Conservation (phyloP, 2,329 filamentous ascomycete genomes). For the Cryoendolithus antarcticus region DNA sequence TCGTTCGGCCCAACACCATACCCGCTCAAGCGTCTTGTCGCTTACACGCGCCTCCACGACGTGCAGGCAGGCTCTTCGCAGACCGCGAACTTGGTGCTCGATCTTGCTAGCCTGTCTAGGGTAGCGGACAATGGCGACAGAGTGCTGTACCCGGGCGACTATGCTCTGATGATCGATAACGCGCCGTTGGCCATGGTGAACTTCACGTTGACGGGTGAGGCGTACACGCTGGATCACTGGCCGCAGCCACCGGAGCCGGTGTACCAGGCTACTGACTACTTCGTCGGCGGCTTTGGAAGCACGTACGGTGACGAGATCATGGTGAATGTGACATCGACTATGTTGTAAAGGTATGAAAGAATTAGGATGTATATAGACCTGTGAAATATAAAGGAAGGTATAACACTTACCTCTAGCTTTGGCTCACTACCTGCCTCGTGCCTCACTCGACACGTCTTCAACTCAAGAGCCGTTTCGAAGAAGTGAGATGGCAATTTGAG, state of each 20-base stretch:
- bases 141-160: conserved; percentile 43
- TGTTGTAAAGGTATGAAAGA: too few relatives aligned
- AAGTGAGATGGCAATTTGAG: too few relatives aligned
- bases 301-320: too few relatives aligned
- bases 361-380: too few relatives aligned
- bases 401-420: too few relatives aligned
- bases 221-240: conserved; percentile 30
- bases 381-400: too few relatives aligned
- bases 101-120: conserved; percentile 38
- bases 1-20: conserved; percentile 38
- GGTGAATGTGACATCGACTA: too few relatives aligned
- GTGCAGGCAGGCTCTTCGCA: conserved; percentile 13
- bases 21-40: conserved; percentile 41
- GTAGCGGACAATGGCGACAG: conserved; percentile 39
- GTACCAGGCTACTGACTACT: conserved; percentile 17
- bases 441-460: too few relatives aligned
- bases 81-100: conserved; percentile 29
- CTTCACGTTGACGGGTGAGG: conserved; percentile 37
- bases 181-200: conserved; percentile 28
- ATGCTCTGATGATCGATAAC: conserved; percentile 36
- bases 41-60: conserved; percentile 34
- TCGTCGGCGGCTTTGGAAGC: conserved; percentile 15
- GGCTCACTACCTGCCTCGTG: too few relatives aligned
- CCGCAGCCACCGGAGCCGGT: conserved; percentile 18
- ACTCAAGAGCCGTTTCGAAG: too few relatives aligned